phyloP scores from a whole-genome alignment of 495 filamentous ascomycete species.

The Xylaria longipes region DNA sequence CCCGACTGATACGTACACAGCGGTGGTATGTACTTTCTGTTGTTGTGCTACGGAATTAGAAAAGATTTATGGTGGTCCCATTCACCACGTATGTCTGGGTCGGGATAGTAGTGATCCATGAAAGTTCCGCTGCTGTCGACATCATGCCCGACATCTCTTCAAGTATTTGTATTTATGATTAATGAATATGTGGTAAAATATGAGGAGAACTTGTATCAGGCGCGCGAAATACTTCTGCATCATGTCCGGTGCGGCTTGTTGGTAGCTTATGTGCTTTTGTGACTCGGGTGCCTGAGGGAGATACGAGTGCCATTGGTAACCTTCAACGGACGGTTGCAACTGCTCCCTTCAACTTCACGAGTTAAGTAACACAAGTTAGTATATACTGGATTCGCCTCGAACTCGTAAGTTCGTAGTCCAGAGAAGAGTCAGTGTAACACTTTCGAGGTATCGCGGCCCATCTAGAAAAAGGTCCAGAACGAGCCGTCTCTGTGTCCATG shows the following conservation, averaged over 20 bases:
- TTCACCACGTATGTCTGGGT: not conserved
- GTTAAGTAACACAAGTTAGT: not conserved
- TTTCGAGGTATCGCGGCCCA: not conserved
- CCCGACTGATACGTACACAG: not conserved
- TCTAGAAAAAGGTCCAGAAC: not conserved
- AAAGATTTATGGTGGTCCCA: not conserved
- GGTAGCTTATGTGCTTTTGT: not conserved
- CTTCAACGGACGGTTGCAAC: not conserved
- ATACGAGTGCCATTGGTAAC: not conserved
- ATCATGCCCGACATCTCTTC: not conserved
- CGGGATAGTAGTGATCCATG: not conserved
- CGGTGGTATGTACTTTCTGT: not conserved
- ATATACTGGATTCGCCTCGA: not conserved
- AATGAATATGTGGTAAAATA: not conserved
- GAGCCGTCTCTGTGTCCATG: not conserved
- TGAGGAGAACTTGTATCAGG: not conserved
- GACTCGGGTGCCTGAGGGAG: not conserved
- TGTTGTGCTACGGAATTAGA: not conserved
- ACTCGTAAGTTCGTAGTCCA: not conserved
- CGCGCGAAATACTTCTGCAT: not conserved
- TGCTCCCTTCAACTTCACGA: not conserved
- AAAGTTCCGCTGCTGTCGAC: not conserved
- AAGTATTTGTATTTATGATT: not conserved
- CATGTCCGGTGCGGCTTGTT: not conserved
- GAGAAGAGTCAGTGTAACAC: not conserved